Base-by-base conservation (phyloP, 495 filamentous ascomycete genomes). In the Aspergillus heteromorphus region DNA sequence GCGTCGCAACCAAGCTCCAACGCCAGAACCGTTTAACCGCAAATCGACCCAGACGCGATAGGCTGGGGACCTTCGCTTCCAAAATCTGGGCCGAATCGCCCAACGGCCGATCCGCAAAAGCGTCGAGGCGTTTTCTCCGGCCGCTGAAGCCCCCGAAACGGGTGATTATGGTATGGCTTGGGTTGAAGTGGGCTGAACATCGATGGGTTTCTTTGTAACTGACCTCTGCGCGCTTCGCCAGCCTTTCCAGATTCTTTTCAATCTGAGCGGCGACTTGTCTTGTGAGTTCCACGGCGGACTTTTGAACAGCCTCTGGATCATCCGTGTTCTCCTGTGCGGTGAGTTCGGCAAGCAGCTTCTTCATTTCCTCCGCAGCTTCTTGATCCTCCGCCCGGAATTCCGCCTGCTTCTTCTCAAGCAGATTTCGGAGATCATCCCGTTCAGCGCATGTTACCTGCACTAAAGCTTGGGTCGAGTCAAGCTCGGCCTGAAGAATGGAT, bases 151-250 rank as follows among this genome's bases (percentile, higher is more conserved):
- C 4, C 5, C 23, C 23, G 23, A 47, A 29, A 23, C 5, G 16
- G 13, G 2, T 13, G 5, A 17, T 21, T 14, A 1, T 47, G 14
- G 23, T 16, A 1, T 27, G 36, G 49, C 20, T 42, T 29, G 40
- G 25, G 9, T 4, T 36, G 14, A 43, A 6, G 40, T n/a, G 23
- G 30, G 20, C 2, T 40, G 34, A 31, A 23, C 18, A 18, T 27
- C 23, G 5, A 30, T 31, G 47, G 49, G 20, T 19, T 23, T 45
- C 23, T 23, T 25, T 14, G 31, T 45, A 41, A 69, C 68, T 63
- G 29, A 79, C 76, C 73, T 79, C 72, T 61, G 76, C 74, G 51
- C 70, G 69, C 52, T 78, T 71, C 25, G 74, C 73, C 14, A 77
- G 63, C 25, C 70, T 65, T 61, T 78, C 73, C 23, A 71, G 60